Percentiles rank a stretch among this genome's conserved stretches.
Evolutionary conservation across 2,329 filamentous ascomycete genomes (phyloP).

Genomic region (Colletotrichum gigasporum): DNA sequence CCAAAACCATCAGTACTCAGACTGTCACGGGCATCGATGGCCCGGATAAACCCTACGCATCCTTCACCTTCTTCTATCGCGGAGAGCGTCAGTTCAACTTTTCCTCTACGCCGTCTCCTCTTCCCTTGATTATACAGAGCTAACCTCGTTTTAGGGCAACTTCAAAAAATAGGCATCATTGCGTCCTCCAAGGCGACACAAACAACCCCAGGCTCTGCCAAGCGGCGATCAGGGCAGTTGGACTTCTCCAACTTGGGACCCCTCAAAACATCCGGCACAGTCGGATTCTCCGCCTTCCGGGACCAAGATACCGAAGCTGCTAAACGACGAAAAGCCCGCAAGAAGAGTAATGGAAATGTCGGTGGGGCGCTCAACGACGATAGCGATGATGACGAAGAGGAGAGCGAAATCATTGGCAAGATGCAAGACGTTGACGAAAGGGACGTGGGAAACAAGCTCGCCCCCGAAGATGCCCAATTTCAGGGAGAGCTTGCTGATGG

Average conservation of each 20-base stretch:
- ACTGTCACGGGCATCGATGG: slow-evolving; percentile 99
- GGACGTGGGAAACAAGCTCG: slow-evolving; percentile 66
- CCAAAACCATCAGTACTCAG: slow-evolving; percentile 97
- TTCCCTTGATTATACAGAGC: neutral
- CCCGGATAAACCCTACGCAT: slow-evolving; percentile 93
- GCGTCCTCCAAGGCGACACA: slow-evolving; percentile 72
- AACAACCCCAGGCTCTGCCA: slow-evolving; percentile 68
- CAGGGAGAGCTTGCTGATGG: slow-evolving; percentile 82
- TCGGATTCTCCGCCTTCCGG: slow-evolving; percentile 89
- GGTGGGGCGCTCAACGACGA: slow-evolving; percentile 70
- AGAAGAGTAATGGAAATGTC: slow-evolving; percentile 69
- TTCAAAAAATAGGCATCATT: slow-evolving; percentile 95
- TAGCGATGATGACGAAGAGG: slow-evolving; percentile 78
- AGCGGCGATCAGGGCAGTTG: slow-evolving; percentile 82
- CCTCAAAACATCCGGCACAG: slow-evolving; percentile 85
- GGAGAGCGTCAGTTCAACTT: slow-evolving; percentile 79
- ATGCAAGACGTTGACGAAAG: slow-evolving; percentile 73
- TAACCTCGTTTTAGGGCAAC: slow-evolving; percentile 71
- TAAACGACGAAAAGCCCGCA: slow-evolving; percentile 67
- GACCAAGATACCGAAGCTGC: slow-evolving; percentile 69
- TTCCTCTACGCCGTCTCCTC: neutral
- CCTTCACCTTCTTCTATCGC: slow-evolving; percentile 97
- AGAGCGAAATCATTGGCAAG: slow-evolving; percentile 68
- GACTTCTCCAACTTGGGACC: slow-evolving; percentile 89
- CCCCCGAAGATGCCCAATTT: slow-evolving; percentile 76